phyloP scores from a whole-genome alignment of 257 asterid species.

The Solanum piurae region DNA sequence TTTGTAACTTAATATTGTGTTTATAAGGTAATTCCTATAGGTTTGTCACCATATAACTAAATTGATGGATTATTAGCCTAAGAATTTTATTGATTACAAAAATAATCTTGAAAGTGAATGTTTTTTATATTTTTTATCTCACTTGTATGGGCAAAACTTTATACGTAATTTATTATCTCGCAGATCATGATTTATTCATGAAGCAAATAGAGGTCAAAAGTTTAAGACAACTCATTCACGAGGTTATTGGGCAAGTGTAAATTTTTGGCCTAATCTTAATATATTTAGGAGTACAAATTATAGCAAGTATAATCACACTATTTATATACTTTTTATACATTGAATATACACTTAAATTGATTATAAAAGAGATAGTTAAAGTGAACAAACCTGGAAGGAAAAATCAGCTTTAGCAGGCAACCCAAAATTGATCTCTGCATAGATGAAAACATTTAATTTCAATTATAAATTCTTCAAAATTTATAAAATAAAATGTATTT shows the following conservation, averaged over 20 bases:
- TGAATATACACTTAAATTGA: neutral
- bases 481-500: too few species aligned
- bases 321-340: neutral
- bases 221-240: neutral
- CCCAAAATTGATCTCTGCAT: slow-evolving; percentile 9
- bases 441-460: neutral
- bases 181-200: neutral
- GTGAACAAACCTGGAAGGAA: slow-evolving; percentile 20
- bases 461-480: too few species aligned
- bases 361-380: neutral
- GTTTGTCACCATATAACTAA: neutral
- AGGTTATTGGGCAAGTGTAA: neutral
- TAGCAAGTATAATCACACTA: neutral
- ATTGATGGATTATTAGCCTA: neutral
- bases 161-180: neutral
- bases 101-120: neutral
- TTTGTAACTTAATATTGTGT: neutral
- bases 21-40: neutral
- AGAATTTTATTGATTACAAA: neutral
- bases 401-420: slow-evolving; percentile 2
- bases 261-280: neutral
- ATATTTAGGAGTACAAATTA: neutral
- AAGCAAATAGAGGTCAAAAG: neutral
- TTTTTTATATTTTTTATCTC: neutral
- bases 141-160: neutral